These are phyloP conservation scores for Monosporozyma yasuniensis DNA, from an alignment of 805 yeast species.

Conservation along the genomic window DNA sequence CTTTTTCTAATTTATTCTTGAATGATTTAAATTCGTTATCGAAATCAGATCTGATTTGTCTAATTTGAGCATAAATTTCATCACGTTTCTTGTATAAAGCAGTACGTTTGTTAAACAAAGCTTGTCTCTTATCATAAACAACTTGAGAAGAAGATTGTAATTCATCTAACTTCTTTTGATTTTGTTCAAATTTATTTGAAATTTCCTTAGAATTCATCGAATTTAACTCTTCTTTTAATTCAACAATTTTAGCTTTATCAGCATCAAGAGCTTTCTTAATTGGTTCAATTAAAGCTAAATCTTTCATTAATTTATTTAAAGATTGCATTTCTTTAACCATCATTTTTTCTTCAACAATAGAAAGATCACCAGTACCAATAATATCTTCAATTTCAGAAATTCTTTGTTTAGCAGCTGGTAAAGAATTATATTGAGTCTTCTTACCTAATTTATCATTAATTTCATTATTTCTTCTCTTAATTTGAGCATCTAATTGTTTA, in stretches of 20 bases:
- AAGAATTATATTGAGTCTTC: conserved; percentile 54
- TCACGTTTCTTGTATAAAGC: conserved; percentile 61
- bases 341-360: conserved; percentile 86
- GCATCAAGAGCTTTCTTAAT: conserved; percentile 72
- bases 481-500: conserved; percentile 54
- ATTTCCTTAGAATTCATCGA: conserved; percentile 52
- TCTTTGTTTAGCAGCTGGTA: conserved; percentile 61
- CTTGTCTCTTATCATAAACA: conserved; percentile 56
- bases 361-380: conserved; percentile 69
- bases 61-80: conserved; percentile 55
- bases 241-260: conserved; percentile 67
- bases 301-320: conserved; percentile 73
- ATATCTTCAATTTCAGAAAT: conserved; percentile 57
- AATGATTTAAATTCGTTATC: conserved; percentile 68
- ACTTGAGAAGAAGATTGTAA: conserved; percentile 52
- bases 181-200: conserved; percentile 56
- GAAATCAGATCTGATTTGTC: conserved; percentile 61
- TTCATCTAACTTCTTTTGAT: conserved; percentile 61
- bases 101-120: conserved; percentile 54
- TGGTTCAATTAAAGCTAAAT: conserved; percentile 62
- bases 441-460: conserved; percentile 43
- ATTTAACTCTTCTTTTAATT: conserved; percentile 58
- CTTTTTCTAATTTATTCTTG: conserved; percentile 58
- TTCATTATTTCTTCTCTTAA: conserved; percentile 70
- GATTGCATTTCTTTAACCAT: conserved; percentile 75